Base-by-base conservation (phyloP, 306 rosid genomes). In the Prunus mume region DNA sequence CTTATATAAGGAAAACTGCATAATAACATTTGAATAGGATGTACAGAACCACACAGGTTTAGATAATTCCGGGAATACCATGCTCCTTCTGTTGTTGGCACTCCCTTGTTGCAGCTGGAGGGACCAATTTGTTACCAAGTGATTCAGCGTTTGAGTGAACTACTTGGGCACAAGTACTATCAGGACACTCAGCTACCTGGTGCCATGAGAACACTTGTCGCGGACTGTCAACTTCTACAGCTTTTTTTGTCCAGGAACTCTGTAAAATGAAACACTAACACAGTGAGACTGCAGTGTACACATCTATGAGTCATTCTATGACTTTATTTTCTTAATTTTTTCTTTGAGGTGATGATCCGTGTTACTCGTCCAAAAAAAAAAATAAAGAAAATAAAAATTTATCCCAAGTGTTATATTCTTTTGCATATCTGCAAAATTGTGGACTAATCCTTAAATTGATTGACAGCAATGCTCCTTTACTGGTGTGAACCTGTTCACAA, bases 241-340 rank as follows among this genome's bases (percentile, higher is more conserved):
- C 92, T 76, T 81, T 90, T 79, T 89, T 91, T 45, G 97, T 91
- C 98, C 98, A 93, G 65, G 98, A 91, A 84, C 97, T 87, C 98
- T 93, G 86, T 78, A 88, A 62, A 83, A 82, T 65, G 74, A 84
- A 69, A 77, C 2, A 50, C 1, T 4, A 25, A 66, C 45, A 68
- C 8, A 52, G 7, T 41, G 54, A 41, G 43, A 32, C 6, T 22
- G 38, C 9, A 10, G 18, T 0, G 8, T 75, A 55, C 9, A 3
- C 13, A 45, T 56, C 64, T 55, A 11, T 4, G 34, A 56, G 13
- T 9, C 49, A 17, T 22, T 61, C 20, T 5, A 24, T 41, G 25
- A 73, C 27, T 13, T 27, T 17, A 12, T 10, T 6, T 27, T 18
- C 24, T 24, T 6, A 34, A 45, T 45, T 24, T n/a, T 25, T 15